Evolutionary conservation across 2,329 filamentous ascomycete genomes (phyloP), one percentile per base, ranked within the genome.

Genomic region (Colletotrichum acutatum): DNA sequence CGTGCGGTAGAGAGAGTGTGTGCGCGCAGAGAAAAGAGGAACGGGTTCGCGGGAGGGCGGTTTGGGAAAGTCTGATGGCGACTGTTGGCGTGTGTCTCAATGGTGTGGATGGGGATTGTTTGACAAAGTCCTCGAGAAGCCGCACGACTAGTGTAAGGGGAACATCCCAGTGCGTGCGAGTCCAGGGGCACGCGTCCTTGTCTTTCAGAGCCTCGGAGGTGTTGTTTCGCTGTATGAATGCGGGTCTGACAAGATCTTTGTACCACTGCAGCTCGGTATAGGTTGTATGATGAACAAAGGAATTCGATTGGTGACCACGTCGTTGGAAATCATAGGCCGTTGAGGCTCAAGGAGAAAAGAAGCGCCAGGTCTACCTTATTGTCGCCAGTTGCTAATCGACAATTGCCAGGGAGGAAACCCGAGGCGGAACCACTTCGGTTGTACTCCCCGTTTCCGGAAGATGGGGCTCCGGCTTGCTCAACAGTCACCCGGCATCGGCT

Each of bases 401-500:
- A 53, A 26, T 53, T 54, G 53, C 32, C 34, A 26, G 22, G 63
- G 62, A 65, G 42, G 54, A 70, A 58, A 32, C 26, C 11, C 32
- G 24, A 37, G 8, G 24, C 54, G 34, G 60, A 26, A 58, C 11
- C 60, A 69, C 22, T n/a, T 57, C 37, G 42, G 59, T 14, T 30
- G 58, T 42, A 22, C 53, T 24, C 59, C 59, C 60, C 56, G 66
- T 69, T 66, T 72, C 66, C 60, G 70, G 60, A 26, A 30, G 28
- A 70, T 60, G 46, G 66, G 60, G 49, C 70, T 56, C 66, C 60
- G 54, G 60, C 66, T 49, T 1, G 42, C 42, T 57, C 54, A 65
- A 66, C 66, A 72, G 66, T 66, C 66, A 72, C 66, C 66, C 60
- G 61, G 70, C 66, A 72, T 72, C 66, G 70, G 66, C 70, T 37